phyloP scores from a whole-genome alignment of 192 early-diverging fungal species.

The Dissophora ornata region DNA sequence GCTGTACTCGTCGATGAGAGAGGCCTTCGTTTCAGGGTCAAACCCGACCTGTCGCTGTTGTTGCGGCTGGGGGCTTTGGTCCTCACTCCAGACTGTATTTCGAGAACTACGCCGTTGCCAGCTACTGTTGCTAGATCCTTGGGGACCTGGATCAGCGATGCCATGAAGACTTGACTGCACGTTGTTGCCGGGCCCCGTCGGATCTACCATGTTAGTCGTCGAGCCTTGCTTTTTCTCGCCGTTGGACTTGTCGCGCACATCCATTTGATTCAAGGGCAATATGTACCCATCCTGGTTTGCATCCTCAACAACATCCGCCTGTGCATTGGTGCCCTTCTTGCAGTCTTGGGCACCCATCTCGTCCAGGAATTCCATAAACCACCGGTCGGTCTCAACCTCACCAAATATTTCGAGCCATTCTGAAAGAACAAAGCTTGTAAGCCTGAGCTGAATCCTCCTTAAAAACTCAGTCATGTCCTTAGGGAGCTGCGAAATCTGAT shows the following conservation, averaged over 20 bases:
- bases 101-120: not conserved
- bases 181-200: not conserved
- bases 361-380: slow-evolving; percentile 55
- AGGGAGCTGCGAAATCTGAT: slow-evolving; percentile 19
- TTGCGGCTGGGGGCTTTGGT: not conserved
- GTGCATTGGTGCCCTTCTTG: too few species aligned
- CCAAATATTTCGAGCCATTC: slow-evolving; percentile 52
- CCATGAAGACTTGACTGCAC: not conserved
- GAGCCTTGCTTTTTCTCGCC: not conserved
- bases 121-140: not conserved
- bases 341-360: slow-evolving; percentile 20
- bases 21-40: not conserved
- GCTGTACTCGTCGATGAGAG: not conserved
- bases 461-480: slow-evolving; percentile 53
- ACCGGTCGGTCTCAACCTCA: slow-evolving; percentile 53
- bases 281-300: slow-evolving; percentile 18
- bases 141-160: not conserved
- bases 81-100: not conserved
- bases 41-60: slow-evolving; percentile 1
- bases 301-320: slow-evolving; percentile 1
- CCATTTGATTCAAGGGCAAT: slow-evolving; percentile 28
- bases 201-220: not conserved
- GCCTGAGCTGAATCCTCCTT: slow-evolving; percentile 33
- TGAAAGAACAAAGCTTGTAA: slow-evolving; percentile 55
- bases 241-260: slow-evolving; percentile 17